Conservation (phyloP, 176 grass and related monocot species). For the Juncus effusus region DNA sequence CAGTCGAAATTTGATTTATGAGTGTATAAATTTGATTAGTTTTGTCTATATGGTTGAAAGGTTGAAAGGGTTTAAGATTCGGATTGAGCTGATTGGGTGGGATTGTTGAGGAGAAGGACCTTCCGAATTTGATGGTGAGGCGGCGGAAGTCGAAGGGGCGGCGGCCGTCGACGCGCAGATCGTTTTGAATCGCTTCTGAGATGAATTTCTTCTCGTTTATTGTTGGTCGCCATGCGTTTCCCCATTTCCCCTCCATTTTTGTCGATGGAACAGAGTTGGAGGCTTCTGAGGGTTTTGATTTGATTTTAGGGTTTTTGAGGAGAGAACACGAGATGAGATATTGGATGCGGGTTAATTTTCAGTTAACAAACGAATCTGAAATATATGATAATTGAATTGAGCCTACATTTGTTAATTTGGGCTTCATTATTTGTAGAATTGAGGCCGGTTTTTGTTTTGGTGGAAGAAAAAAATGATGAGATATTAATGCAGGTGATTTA, state of each 20-base stretch:
- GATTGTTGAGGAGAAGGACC: slow-evolving; percentile 25
- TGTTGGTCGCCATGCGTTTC: slow-evolving; percentile 46
- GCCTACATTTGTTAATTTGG: neutral
- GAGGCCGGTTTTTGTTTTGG: neutral
- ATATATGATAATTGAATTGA: neutral
- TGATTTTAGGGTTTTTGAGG: slow-evolving; percentile 18
- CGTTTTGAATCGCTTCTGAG: slow-evolving; percentile 49
- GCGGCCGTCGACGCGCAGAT: slow-evolving; percentile 81
- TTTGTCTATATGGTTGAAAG: no score
- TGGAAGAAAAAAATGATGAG: neutral
- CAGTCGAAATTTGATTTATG: no score
- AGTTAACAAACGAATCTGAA: neutral
- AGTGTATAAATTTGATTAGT: no score
- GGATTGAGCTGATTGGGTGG: neutral
- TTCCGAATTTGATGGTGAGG: slow-evolving; percentile 72
- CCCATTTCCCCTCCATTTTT: slow-evolving; percentile 63
- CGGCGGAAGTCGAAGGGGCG: slow-evolving; percentile 79
- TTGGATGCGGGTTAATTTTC: neutral
- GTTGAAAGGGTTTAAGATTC: no score
- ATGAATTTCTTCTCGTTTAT: slow-evolving; percentile 89
- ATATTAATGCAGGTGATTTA: neutral
- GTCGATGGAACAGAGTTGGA: neutral
- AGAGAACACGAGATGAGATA: neutral
- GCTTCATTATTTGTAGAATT: neutral
- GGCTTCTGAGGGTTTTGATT: neutral